Percentiles rank a stretch among this genome's conserved stretches.
These are phyloP conservation scores for Fraxinus albicans DNA, from an alignment of 305 asterid genomes.

Conservation along the genomic window DNA sequence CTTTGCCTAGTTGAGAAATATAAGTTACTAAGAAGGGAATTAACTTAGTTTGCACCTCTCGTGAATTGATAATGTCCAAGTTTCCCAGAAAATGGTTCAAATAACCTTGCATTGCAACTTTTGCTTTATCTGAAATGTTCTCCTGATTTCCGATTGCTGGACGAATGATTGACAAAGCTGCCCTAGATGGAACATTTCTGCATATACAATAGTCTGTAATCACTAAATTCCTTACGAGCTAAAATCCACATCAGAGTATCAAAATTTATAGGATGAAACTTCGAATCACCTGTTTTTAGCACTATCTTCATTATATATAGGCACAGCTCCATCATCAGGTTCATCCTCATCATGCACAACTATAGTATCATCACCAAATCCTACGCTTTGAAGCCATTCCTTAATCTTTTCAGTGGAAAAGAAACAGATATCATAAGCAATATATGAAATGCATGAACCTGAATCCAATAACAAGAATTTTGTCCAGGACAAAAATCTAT, in stretches of 20 bases:
- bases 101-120: constrained; percentile 89
- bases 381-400: constrained; percentile 83
- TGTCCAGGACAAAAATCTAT: background rate
- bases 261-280: constrained; percentile 14
- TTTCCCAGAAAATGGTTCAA: constrained; percentile 83
- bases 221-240: constrained; percentile 19
- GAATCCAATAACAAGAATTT: too few relatives aligned
- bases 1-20: background rate
- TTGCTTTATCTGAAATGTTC: constrained; percentile 67
- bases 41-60: constrained; percentile 59
- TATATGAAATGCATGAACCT: background rate
- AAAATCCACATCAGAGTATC: background rate
- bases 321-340: constrained; percentile 76
- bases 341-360: constrained; percentile 77
- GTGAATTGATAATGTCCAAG: constrained; percentile 79
- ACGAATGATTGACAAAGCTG: constrained; percentile 79
- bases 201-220: constrained; percentile 34
- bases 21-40: constrained; percentile 12
- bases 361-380: constrained; percentile 73
- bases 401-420: constrained; percentile 49
- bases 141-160: constrained; percentile 79
- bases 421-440: constrained; percentile 20
- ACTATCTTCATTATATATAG: constrained; percentile 57
- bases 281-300: constrained; percentile 56
- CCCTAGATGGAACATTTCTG: constrained; percentile 84